A percentile compares a stretch with the other conserved stretches of the same genome.
phyloP scores from a whole-genome alignment of 2,329 filamentous ascomycete species.

The Bipolaris sorokiniana region DNA sequence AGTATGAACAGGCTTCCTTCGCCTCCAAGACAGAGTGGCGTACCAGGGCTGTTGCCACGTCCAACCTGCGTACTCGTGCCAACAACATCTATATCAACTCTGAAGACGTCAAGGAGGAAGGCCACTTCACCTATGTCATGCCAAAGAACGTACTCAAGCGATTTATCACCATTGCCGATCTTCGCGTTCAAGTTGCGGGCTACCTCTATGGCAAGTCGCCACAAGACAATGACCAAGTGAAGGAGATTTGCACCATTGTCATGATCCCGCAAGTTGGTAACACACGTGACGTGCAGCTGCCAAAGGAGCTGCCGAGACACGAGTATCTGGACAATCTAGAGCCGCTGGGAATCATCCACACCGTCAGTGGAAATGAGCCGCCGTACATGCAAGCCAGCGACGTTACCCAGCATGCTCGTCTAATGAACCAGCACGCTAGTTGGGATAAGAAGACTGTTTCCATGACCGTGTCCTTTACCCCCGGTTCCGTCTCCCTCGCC shows the following conservation, averaged over 20 bases:
- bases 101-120: constrained; percentile 88
- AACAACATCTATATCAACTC: constrained; percentile 99
- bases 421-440: constrained; percentile 80
- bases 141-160: constrained; percentile 98
- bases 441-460: constrained; percentile 94
- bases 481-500: constrained; percentile 90
- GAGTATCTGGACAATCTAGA: constrained; percentile 87
- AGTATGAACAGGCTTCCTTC: constrained; percentile 97
- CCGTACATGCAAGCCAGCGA: constrained; percentile 96
- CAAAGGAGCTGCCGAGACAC: constrained; percentile 87
- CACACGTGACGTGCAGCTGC: constrained; percentile 87
- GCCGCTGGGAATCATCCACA: constrained; percentile 93
- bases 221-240: constrained; percentile 93
- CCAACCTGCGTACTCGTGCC: constrained; percentile 87
- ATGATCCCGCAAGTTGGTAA: constrained; percentile 97
- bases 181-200: constrained; percentile 93
- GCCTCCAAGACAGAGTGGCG: constrained; percentile 99
- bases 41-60: constrained; percentile 93
- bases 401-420: constrained; percentile 88
- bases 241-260: constrained; percentile 95
- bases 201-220: constrained; percentile 94
- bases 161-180: constrained; percentile 96
- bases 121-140: constrained; percentile 94
- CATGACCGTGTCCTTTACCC: constrained; percentile 95
- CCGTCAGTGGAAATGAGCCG: constrained; percentile 89